Conservation (phyloP, 208 protist genomes). For the Acanthamoeba healyi region DNA sequence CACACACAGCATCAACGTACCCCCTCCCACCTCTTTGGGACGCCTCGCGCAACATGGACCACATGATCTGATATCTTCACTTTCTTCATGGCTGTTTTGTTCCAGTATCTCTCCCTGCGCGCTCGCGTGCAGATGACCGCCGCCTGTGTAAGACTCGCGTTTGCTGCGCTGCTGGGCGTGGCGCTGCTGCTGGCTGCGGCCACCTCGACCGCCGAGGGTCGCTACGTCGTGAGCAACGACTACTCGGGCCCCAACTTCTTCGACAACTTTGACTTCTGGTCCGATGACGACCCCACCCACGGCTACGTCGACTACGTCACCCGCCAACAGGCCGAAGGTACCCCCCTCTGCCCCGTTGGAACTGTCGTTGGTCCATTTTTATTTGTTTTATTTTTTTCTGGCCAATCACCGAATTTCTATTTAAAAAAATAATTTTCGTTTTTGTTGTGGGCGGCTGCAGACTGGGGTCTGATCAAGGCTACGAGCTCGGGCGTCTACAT, state of each 20-base stretch:
- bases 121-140: neutral
- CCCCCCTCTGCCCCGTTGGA: neutral
- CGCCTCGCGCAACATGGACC: no score
- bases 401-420: neutral
- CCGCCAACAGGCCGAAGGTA: conserved; percentile 3
- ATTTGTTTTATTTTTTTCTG: neutral
- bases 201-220: neutral
- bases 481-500: neutral
- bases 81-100: no score
- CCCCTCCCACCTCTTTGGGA: no score
- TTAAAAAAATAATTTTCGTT: neutral
- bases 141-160: neutral
- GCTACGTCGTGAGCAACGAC: neutral
- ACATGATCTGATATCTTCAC: no score
- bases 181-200: neutral
- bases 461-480: neutral
- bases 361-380: neutral
- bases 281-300: conserved; percentile 12
- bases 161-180: neutral
- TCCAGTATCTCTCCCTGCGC: no score
- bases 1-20: no score
- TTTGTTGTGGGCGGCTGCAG: neutral
- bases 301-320: conserved; percentile 53
- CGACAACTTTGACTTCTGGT: conserved; percentile 54
- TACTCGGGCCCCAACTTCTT: conserved; percentile 30